Conservation (phyloP, 192 early-diverging fungal species). For the Chytriomyces confervae region DNA sequence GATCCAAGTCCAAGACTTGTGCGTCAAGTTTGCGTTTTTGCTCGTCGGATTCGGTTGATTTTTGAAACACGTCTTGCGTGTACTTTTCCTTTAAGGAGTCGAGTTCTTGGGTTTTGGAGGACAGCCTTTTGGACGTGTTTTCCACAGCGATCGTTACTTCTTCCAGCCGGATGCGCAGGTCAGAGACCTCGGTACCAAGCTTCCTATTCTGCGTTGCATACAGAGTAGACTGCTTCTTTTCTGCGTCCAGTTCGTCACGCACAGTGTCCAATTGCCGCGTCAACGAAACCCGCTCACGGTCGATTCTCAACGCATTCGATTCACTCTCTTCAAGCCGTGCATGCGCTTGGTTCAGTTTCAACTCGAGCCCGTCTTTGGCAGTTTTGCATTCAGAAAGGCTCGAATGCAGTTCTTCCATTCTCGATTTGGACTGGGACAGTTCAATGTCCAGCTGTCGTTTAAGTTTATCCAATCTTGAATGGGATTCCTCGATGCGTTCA, state of each 20-base stretch:
- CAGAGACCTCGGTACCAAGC: slow-evolving; percentile 54
- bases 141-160: slow-evolving; percentile 63
- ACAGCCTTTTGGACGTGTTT: slow-evolving; percentile 57
- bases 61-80: slow-evolving; percentile 62
- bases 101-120: slow-evolving; percentile 64
- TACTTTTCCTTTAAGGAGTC: slow-evolving; percentile 69
- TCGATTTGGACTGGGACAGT: slow-evolving; percentile 34
- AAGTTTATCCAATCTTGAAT: slow-evolving; percentile 44
- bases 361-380: slow-evolving; percentile 71
- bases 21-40: slow-evolving; percentile 58
- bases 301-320: slow-evolving; percentile 54
- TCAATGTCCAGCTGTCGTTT: slow-evolving; percentile 54
- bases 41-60: slow-evolving; percentile 63
- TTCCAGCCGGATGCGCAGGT: slow-evolving; percentile 70
- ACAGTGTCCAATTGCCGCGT: slow-evolving; percentile 52
- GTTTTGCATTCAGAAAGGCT: slow-evolving; percentile 65
- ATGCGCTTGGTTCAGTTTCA: slow-evolving; percentile 62
- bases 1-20: slow-evolving; percentile 71
- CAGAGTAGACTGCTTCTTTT: slow-evolving; percentile 43
- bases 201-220: slow-evolving; percentile 56
- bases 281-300: slow-evolving; percentile 59
- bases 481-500: slow-evolving; percentile 53
- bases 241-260: slow-evolving; percentile 59
- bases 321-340: slow-evolving; percentile 64
- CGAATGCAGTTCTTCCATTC: slow-evolving; percentile 62